Base-by-base conservation (phyloP, 2,329 filamentous ascomycete genomes). In the Fusarium ambrosium region DNA sequence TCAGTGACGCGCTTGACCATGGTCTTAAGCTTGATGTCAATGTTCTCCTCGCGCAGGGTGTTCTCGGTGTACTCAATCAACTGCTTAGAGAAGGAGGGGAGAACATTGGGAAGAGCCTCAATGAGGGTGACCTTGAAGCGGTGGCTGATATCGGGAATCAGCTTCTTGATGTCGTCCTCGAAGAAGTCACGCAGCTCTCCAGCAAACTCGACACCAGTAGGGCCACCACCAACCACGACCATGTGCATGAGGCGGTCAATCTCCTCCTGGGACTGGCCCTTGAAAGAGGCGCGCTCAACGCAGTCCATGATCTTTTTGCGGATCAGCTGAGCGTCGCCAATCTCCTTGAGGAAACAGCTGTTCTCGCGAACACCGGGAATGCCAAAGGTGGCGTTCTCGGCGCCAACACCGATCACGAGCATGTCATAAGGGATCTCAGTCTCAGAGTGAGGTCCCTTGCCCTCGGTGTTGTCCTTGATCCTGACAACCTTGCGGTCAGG, bases 251-350 rank as follows among this genome's bases (percentile, higher is more conserved):
- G 91, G 78, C 97, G 95, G 87, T 97, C 93, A 82, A 97, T 88
- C 86, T 99, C 97, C 77, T 97, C 94, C 18, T 90, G 87, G 41
- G 90, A 89, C 87, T 99, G 97, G 82, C 95, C 96, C 90, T 98
- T 98, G 92, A 99, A 98, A 72, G 95, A 96, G 62, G 97, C 97
- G 39, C 96, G 98, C 87, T 99, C 97, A 79, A 98, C 95, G 84
- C 97, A 99, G 87, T 99, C 97, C 97, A 99, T 99, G 85, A 99
- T 98, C 86, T 95, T 95, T 89, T 96, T 98, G 82, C 97, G 95
- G 82, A 99, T 99, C 81, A 91, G 91, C 86, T 99, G 97, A 68
- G 97, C 97, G 84, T 99, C 97, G 76, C 90, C 92, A 81, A 99
- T 98, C 87, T 99, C 97, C 90, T 99, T 99, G 83, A 99, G 87